Conservation (phyloP, 768 basidiomycete species). For the Rhizopogon roseolus region DNA sequence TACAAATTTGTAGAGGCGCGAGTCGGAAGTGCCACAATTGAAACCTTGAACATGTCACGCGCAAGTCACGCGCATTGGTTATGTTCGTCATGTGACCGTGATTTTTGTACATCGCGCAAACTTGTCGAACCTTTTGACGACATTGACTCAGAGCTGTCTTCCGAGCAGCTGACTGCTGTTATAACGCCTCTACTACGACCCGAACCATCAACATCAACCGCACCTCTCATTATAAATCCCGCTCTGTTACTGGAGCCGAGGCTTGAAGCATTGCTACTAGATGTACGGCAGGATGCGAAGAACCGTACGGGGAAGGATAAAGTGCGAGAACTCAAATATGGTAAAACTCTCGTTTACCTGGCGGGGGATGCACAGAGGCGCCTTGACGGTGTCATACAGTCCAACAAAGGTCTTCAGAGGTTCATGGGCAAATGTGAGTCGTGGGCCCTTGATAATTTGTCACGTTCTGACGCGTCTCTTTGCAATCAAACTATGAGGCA, state of each 20-base stretch:
- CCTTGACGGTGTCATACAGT: conserved; percentile 52
- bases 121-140: conserved; percentile 10
- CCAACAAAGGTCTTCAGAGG: conserved; percentile 44
- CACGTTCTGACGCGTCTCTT: conserved; percentile 21
- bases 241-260: conserved; percentile 67
- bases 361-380: conserved; percentile 57
- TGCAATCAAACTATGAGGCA: too few species aligned
- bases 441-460: background rate
- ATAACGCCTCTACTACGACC: conserved; percentile 6
- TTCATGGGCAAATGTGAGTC: conserved; percentile 73
- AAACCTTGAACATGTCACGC: conserved; percentile 20
- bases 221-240: conserved; percentile 47
- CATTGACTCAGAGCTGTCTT: conserved; percentile 15
- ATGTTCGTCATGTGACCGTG: conserved; percentile 23
- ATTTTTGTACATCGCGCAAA: background rate
- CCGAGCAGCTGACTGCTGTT: background rate
- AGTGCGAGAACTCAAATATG: too few species aligned
- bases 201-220: background rate
- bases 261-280: conserved; percentile 74
- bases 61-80: conserved; percentile 10
- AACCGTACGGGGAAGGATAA: too few species aligned
- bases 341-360: conserved; percentile 53
- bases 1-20: conserved; percentile 14
- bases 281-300: conserved; percentile 58
- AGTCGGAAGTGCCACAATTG: conserved; percentile 1